phyloP scores from a whole-genome alignment of 306 rosid species.

The barrel medic (Medicago truncatula) region DNA sequence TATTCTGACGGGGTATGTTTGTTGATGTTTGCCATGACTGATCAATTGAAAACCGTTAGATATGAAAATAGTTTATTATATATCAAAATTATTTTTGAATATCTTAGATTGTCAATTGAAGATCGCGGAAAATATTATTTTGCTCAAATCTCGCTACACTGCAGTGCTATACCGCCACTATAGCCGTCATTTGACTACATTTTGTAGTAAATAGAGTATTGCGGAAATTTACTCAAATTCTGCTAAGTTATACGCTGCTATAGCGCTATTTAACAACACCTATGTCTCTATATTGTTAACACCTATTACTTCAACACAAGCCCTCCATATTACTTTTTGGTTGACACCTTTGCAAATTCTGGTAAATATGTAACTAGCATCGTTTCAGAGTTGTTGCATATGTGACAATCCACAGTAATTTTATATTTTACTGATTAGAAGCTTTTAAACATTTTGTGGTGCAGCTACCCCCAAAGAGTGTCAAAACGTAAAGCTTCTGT shows the following conservation, averaged over 20 bases:
- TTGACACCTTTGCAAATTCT: slow-evolving; percentile 4
- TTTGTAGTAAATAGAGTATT: too few species aligned
- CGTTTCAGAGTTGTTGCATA: slow-evolving; percentile 7
- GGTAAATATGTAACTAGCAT: not conserved
- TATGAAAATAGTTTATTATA: not conserved
- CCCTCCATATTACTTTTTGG: not conserved
- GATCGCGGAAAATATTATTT: too few species aligned
- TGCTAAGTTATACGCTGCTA: too few species aligned
- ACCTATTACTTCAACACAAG: not conserved
- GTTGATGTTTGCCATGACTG: not conserved
- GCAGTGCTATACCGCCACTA: too few species aligned
- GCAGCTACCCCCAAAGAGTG: slow-evolving; percentile 76
- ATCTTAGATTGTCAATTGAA: slow-evolving; percentile 8
- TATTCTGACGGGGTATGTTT: slow-evolving; percentile 82
- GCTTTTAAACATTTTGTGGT: slow-evolving; percentile 37
- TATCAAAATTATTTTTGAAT: not conserved
- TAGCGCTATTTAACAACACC: too few species aligned
- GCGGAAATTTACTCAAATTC: too few species aligned
- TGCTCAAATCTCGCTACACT: too few species aligned
- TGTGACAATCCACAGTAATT: slow-evolving; percentile 3
- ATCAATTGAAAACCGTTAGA: not conserved
- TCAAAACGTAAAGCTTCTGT: slow-evolving; percentile 85
- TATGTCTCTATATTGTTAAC: not conserved
- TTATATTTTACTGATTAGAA: slow-evolving; percentile 5
- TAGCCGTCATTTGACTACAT: too few species aligned